Evolutionary conservation across 2,329 filamentous ascomycete genomes (phyloP).

Genomic region (Colletotrichum shisoi): DNA sequence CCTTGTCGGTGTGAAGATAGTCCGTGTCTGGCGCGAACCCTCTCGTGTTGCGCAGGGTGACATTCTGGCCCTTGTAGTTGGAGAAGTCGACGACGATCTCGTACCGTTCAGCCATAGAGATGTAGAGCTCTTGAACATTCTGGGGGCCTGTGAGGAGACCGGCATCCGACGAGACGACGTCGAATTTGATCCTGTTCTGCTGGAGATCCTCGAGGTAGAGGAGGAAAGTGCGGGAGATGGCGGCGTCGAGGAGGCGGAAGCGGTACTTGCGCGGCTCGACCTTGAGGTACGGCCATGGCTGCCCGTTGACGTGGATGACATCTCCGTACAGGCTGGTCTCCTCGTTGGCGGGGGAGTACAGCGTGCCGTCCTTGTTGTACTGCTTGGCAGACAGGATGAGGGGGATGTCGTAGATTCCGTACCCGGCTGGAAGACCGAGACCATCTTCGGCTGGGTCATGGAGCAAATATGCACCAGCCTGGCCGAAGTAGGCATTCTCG

Average conservation of each 20-base stretch:
- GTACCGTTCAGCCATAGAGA: conserved; percentile 62
- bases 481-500: conserved; percentile 61
- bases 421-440: conserved; percentile 54
- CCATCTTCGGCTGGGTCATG: conserved; percentile 55
- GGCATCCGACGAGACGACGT: conserved; percentile 59
- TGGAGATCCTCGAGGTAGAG: conserved; percentile 50
- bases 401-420: conserved; percentile 56
- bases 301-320: conserved; percentile 62
- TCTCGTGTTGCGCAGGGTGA: conserved; percentile 55
- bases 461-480: conserved; percentile 61
- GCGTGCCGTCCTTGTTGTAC: conserved; percentile 56
- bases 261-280: conserved; percentile 65
- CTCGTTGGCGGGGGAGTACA: conserved; percentile 52
- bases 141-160: conserved; percentile 57
- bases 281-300: conserved; percentile 62
- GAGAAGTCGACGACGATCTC: conserved; percentile 61
- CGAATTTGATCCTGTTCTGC: conserved; percentile 50
- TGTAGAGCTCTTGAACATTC: conserved; percentile 50
- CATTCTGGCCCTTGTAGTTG: conserved; percentile 57
- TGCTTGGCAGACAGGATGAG: conserved; percentile 55
- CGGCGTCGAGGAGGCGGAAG: conserved; percentile 58
- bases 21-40: conserved; percentile 53
- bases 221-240: conserved; percentile 53
- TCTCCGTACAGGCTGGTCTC: conserved; percentile 58
- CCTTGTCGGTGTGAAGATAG: conserved; percentile 56